Evolutionary conservation across 495 filamentous ascomycete species (phyloP), one percentile per base, ranked within the genome.

Genomic region (Talaromyces thailandensis): DNA sequence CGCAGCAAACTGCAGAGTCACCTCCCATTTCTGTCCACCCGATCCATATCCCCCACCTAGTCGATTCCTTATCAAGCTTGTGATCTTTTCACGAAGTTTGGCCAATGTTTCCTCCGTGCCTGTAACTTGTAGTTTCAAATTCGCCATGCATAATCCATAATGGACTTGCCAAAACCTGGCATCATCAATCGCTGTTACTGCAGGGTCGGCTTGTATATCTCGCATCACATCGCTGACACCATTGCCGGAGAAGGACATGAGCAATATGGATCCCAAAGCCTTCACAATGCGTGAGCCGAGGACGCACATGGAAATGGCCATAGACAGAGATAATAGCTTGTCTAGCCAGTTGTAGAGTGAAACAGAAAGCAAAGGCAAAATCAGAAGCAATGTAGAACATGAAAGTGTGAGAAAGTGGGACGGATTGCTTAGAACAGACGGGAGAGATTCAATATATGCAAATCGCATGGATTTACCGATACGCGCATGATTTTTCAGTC

Each of bases 131-230:
- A 98, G 68, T 75, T 93, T 96, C 64, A 98, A 68, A 66, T 93
- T 96, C 12, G 94, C 94, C 89, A 96, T 96, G 69, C 90, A 94
- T 43, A 97, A 78, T 2, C 94, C 93, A 70, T 98, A 96, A 73
- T 98, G 94, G 21, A 97, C 95, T 77, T 98, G 94, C 94, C 94
- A 98, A 75, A 98, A 96, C 68, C 89, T 82, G 1, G 92, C 93
- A 69, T 96, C 93, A 59, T 95, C 90, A 58, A 98, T 84, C 1
- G 80, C 80, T 32, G 81, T 84, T 7, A 98, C 85, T 31, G 81
- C 80, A 7, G 86, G 86, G 60, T 96, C 92, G 6, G 84, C 81
- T 70, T 89, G 87, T 62, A 98, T 93, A 70, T 93, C 93, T 28
- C 82, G 82, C 61, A 98, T 77, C 2, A 96, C 88, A 51, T 89